Percentiles rank a stretch among this genome's conserved stretches.
phyloP scores from a whole-genome alignment of 495 filamentous ascomycete species.

The Xylaria intraflava region DNA sequence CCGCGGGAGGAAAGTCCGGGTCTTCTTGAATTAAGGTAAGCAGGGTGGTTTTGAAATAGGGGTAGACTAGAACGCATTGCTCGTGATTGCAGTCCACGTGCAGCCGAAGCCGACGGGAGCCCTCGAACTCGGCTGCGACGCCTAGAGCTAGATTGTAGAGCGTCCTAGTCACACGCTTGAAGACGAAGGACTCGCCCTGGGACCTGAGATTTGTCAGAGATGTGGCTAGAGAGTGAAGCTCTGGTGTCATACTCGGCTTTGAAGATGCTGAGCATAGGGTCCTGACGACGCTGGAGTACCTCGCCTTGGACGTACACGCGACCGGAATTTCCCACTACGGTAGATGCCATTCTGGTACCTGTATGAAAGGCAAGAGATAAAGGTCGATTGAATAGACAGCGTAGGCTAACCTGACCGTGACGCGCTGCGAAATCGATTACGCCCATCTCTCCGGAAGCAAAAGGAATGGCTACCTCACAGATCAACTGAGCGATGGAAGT shows the following conservation, averaged over 20 bases:
- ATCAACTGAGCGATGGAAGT: too few species aligned
- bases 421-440: too few species aligned
- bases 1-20: conserved; percentile 16
- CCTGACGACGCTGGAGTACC: conserved; percentile 23
- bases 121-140: conserved; percentile 22
- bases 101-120: conserved; percentile 27
- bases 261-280: conserved; percentile 23
- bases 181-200: conserved; percentile 23
- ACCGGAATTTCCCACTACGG: conserved; percentile 24
- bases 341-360: conserved; percentile 23
- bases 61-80: conserved; percentile 24
- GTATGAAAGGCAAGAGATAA: conserved; percentile 2
- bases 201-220: conserved; percentile 17
- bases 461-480: too few species aligned
- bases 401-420: too few species aligned
- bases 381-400: too few species aligned
- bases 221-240: neutral
- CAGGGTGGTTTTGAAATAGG: conserved; percentile 23
- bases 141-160: conserved; percentile 23
- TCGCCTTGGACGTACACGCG: conserved; percentile 23
- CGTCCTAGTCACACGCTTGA: conserved; percentile 23
- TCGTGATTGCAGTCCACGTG: conserved; percentile 24
- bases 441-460: too few species aligned
- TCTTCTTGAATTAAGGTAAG: conserved; percentile 21
- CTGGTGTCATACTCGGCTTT: conserved; percentile 24